phyloP scores from a whole-genome alignment of 768 basidiomycete species.

The Leccinellum luteum region DNA sequence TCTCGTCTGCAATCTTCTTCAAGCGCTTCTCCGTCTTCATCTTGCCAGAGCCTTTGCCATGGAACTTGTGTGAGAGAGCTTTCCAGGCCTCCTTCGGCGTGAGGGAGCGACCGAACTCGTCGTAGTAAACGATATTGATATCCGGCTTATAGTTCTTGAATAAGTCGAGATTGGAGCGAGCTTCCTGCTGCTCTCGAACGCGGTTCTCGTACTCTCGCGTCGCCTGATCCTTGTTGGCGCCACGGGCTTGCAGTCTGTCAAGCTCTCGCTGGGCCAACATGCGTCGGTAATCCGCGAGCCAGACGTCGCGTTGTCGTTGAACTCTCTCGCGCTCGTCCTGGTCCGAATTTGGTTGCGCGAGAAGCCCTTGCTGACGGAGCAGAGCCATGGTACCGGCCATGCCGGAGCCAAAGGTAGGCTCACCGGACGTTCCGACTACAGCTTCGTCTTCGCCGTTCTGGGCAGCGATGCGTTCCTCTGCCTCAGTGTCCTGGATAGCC shows the following conservation, averaged over 20 bases:
- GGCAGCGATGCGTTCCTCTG: constrained; percentile 42
- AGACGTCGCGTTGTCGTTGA: constrained; percentile 83
- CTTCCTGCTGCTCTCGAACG: constrained; percentile 87
- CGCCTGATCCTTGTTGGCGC: constrained; percentile 86
- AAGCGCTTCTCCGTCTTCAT: constrained; percentile 96
- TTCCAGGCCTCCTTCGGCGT: constrained; percentile 99
- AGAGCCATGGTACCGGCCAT: constrained; percentile 88
- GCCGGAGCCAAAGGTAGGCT: constrained; percentile 79
- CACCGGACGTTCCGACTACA: constrained; percentile 62
- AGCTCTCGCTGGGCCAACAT: constrained; percentile 76
- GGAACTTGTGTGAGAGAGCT: constrained; percentile 95
- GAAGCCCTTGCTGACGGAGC: constrained; percentile 87
- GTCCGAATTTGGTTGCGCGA: constrained; percentile 63
- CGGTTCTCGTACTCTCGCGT: constrained; percentile 95
- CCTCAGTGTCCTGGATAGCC: constrained; percentile 61
- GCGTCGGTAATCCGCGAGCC: constrained; percentile 84
- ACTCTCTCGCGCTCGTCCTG: constrained; percentile 73
- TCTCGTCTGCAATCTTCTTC: constrained; percentile 97
- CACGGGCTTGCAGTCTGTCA: constrained; percentile 73
- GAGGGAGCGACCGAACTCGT: constrained; percentile 87
- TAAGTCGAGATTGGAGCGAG: constrained; percentile 71
- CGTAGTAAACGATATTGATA: constrained; percentile 93
- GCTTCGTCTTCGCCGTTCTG: constrained; percentile 31
- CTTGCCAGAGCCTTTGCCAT: constrained; percentile 94
- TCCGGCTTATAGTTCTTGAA: constrained; percentile 97